Base-by-base conservation (phyloP, 1,139 yeast species). In the Blastobotrys persicus region DNA sequence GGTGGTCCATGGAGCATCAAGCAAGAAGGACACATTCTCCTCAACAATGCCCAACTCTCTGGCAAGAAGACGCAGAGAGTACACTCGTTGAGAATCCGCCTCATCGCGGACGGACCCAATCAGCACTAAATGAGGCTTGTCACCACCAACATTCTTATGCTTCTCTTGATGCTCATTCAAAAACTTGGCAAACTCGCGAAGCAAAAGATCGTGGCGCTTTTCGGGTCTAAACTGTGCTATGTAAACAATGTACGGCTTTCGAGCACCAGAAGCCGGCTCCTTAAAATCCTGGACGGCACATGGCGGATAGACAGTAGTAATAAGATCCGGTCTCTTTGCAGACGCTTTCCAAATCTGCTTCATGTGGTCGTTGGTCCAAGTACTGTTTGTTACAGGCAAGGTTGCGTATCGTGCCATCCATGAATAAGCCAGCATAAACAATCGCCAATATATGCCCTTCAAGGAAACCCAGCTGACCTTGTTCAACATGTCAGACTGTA, bases 221-320 rank as follows among this genome's bases (percentile, higher is more conserved):
- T 94, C 99, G 0, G 96, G 94, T 52, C 99, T 80, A 69, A 88
- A 94, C 68, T 94, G 99, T 0, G 98, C 98, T 46, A 94, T 71
- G 52, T 85, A 88, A 6, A 92, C 75, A 52, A 89, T 73, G 32
- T 75, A 75, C 48, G 84, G 80, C 47, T 75, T 69, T 54, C 95
- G 74, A 28, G 11, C 34, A 16, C 20, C n/a, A 12, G 17, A n/a
- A 2, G 31, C 46, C 16, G 45, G 32, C 12, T 51, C 56, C 12
- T 54, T 55, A 14, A 77, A 67, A 45, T 72, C 73, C 57, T 81
- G 87, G 4, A 87, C 81, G 3, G 89, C 86, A 62, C 95, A 85
- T 0, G 96, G 96, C 4, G 98, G 98, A 63, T 87, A 92, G 33
- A 91, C 72, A 1, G 83, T 77, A 13, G 71, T 69, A 47, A 80